Conservation (phyloP, 306 rosid genomes). For the Castanospermum australe region DNA sequence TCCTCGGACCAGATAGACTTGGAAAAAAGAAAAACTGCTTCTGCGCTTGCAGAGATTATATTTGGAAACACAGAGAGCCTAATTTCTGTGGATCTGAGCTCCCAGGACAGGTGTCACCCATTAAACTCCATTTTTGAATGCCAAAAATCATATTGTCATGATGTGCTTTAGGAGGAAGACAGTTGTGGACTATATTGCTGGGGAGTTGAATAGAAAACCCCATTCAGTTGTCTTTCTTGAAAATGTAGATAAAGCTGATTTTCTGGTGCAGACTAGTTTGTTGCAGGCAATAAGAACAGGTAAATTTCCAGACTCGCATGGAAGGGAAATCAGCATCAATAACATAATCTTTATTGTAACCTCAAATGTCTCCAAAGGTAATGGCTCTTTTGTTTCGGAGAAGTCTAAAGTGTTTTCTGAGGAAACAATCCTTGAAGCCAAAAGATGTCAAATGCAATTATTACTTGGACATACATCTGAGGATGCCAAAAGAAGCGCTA, state of each 20-base stretch:
- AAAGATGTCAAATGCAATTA: conserved; percentile 68
- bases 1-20: conserved; percentile 77
- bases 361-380: conserved; percentile 36
- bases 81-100: conserved; percentile 63
- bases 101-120: conserved; percentile 36
- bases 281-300: conserved; percentile 68
- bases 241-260: conserved; percentile 77
- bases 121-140: conserved; percentile 50
- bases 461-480: conserved; percentile 31
- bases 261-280: conserved; percentile 63
- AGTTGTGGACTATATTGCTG: conserved; percentile 64
- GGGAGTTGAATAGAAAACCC: conserved; percentile 73
- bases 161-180: conserved; percentile 66
- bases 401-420: conserved; percentile 52
- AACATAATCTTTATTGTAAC: conserved; percentile 55
- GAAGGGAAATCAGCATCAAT: conserved; percentile 67
- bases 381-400: conserved; percentile 17
- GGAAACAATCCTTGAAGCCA: conserved; percentile 68
- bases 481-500: conserved; percentile 32
- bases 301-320: conserved; percentile 72
- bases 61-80: conserved; percentile 59
- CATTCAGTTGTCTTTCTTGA: conserved; percentile 67
- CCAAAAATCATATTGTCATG: conserved; percentile 43
- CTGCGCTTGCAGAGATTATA: conserved; percentile 63
- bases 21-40: conserved; percentile 77